phyloP scores from a whole-genome alignment of 2,329 filamentous ascomycete genomes.

The Conoideocrella luteorostrata region DNA sequence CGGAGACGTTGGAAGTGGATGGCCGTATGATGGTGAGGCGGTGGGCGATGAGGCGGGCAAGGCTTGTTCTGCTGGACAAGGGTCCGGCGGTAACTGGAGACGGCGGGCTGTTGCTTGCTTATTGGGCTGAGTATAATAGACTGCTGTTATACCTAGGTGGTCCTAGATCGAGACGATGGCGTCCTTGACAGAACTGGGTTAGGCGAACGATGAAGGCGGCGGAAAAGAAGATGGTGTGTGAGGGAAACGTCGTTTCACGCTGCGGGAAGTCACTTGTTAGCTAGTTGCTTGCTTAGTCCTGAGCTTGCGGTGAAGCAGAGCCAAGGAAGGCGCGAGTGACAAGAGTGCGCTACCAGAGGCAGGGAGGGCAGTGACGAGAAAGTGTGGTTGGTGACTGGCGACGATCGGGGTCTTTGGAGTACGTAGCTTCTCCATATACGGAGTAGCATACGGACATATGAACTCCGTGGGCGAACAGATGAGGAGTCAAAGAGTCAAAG shows the following conservation, averaged over 20 bases:
- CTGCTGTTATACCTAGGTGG: background rate
- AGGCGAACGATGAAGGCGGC: background rate
- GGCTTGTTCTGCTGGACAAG: constrained; percentile 1
- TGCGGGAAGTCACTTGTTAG: constrained; percentile 5
- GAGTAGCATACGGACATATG: no score
- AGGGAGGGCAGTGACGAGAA: background rate
- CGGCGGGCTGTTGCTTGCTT: background rate
- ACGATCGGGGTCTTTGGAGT: background rate
- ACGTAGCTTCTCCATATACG: no score
- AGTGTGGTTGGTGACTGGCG: background rate
- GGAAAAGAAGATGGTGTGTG: background rate
- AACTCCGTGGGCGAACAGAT: no score
- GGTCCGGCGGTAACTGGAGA: constrained; percentile 17
- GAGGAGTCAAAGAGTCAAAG: no score
- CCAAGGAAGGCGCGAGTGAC: background rate
- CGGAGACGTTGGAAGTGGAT: background rate
- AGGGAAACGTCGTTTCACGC: constrained; percentile 4
- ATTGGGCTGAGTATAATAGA: background rate
- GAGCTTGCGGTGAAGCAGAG: constrained; percentile 3
- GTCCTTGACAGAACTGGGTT: background rate
- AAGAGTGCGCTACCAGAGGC: background rate
- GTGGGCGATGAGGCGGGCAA: background rate
- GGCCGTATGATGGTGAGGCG: constrained; percentile 2
- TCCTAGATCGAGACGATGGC: constrained; percentile 3
- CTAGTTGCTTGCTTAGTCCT: no score